Conservation (phyloP, 176 grass and related monocot species). For the Oryza punctata region DNA sequence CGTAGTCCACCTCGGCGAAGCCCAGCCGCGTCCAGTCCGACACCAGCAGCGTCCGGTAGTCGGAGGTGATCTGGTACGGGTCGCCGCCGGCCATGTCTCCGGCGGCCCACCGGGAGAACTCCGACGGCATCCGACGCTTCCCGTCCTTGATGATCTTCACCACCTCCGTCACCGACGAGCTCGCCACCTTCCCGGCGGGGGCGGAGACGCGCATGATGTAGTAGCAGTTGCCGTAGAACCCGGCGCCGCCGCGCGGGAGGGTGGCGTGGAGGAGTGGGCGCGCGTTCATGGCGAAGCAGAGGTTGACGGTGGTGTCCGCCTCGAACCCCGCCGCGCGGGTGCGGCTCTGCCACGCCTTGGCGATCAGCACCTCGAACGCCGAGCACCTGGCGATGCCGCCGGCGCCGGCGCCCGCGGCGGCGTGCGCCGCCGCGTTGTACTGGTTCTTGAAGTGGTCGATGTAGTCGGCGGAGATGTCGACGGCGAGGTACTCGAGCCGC, state of each 20-base stretch:
- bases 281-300: conserved; percentile 85
- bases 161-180: conserved; percentile 50
- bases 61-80: conserved; percentile 88
- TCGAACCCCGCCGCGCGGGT: conserved; percentile 62
- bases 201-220: conserved; percentile 83
- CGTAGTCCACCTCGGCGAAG: conserved; percentile 88
- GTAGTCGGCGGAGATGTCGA: conserved; percentile 81
- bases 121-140: conserved; percentile 61
- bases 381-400: conserved; percentile 47
- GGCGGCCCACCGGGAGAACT: conserved; percentile 62
- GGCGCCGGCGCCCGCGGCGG: no score
- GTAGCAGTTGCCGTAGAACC: conserved; percentile 89
- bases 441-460: conserved; percentile 65
- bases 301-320: conserved; percentile 48
- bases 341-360: conserved; percentile 79
- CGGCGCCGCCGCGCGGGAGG: conserved; percentile 44
- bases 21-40: conserved; percentile 92
- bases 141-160: conserved; percentile 77
- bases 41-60: conserved; percentile 70
- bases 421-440: conserved; percentile 42
- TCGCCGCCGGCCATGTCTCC: conserved; percentile 47
- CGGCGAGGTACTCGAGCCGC: conserved; percentile 66
- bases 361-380: conserved; percentile 82
- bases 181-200: conserved; percentile 39
- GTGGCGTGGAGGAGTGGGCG: conserved; percentile 53